Percentiles rank a stretch among this genome's conserved stretches.
These are phyloP conservation scores for Detonula confervacea DNA, from an alignment of 352 stramenopile genomes.

Conservation along the genomic window DNA sequence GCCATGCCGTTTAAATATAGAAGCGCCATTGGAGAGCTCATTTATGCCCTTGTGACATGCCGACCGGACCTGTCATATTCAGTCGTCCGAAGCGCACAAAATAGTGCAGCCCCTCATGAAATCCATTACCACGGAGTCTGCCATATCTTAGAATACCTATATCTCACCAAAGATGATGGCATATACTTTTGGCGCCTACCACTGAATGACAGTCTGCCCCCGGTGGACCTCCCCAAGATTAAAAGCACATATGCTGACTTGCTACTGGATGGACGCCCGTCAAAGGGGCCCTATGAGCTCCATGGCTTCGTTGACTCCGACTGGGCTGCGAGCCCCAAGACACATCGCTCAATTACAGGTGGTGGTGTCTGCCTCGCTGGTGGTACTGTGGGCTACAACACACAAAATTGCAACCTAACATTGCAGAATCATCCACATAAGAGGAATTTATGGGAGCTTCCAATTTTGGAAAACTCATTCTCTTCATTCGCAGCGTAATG, in stretches of 20 bases:
- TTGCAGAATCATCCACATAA: background rate
- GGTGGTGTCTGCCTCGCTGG: background rate
- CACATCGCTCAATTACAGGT: background rate
- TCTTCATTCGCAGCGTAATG: too few species aligned
- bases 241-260: background rate
- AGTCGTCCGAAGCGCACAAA: background rate
- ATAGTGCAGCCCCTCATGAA: background rate
- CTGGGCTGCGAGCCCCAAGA: background rate
- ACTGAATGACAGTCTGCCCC: background rate
- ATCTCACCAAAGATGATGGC: conserved; percentile 11
- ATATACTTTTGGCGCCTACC: conserved; percentile 11
- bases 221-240: background rate
- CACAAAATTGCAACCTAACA: background rate
- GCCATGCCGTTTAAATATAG: conserved; percentile 7
- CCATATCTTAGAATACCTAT: conserved; percentile 9
- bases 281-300: background rate
- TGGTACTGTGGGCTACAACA: background rate
- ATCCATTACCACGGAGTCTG: conserved; percentile 6
- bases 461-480: too few species aligned
- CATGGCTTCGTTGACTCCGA: background rate
- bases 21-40: conserved; percentile 36
- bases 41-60: conserved; percentile 35
- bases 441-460: too few species aligned
- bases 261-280: background rate
- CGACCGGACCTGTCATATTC: conserved; percentile 8